Evolutionary conservation across 2,329 filamentous ascomycete species (phyloP).

Genomic region (Chaetoscypha palmicola): DNA sequence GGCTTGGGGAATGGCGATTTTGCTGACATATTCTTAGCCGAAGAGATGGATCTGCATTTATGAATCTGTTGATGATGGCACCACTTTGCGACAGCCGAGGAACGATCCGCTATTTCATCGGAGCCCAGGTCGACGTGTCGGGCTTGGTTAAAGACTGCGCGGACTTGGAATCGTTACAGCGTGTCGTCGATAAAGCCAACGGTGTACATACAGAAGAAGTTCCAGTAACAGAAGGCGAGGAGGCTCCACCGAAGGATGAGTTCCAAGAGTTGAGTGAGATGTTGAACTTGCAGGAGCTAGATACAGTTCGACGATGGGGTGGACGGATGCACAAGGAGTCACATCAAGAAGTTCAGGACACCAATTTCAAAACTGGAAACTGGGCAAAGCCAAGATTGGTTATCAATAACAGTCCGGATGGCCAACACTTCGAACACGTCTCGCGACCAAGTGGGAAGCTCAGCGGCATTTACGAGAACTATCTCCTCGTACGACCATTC

Average conservation of each 20-base stretch:
- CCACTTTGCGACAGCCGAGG: conserved; percentile 57
- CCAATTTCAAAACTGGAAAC: conserved; percentile 23
- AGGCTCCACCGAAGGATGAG: conserved; percentile 44
- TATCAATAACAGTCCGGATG: conserved; percentile 30
- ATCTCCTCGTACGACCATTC: conserved; percentile 58
- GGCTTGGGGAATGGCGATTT: conserved; percentile 5
- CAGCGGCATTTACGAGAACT: conserved; percentile 46
- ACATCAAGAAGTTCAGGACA: conserved; percentile 40
- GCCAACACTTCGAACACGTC: conserved; percentile 3
- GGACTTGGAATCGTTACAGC: conserved; percentile 51
- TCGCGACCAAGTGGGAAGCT: conserved; percentile 29
- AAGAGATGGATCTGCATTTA: conserved; percentile 59
- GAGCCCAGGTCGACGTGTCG: conserved; percentile 59
- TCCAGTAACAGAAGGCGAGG: conserved; percentile 12
- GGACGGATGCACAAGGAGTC: conserved; percentile 52
- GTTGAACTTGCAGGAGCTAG: conserved; percentile 61
- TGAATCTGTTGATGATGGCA: conserved; percentile 60
- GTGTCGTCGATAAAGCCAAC: conserved; percentile 34
- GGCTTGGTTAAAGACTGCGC: conserved; percentile 54
- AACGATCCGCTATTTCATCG: conserved; percentile 56
- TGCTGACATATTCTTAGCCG: conserved; percentile 35
- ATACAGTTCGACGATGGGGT: conserved; percentile 54
- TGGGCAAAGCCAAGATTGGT: conserved; percentile 38
- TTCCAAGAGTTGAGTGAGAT: conserved; percentile 62
- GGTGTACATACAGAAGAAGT: conserved; percentile 21